Evolutionary conservation across 768 basidiomycete species (phyloP), one percentile per base, ranked within the genome.

Genomic region (Calocybe gangraenosa): DNA sequence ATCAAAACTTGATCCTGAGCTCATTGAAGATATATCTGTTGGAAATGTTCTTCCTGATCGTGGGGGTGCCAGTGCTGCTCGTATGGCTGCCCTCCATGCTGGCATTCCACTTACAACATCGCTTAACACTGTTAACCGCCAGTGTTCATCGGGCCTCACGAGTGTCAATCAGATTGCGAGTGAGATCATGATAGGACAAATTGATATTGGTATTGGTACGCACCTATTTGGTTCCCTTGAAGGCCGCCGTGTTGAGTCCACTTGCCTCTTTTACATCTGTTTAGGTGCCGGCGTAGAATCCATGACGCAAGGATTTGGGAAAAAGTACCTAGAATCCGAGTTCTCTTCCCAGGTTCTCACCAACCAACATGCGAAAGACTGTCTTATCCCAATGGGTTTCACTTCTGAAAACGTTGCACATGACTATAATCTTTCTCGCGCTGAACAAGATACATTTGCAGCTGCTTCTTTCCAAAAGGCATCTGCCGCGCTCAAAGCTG

Each of bases 401-500:
- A 93, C 93, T 15, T 91, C 87, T n/a, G 92, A 94, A 70, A 92
- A 92, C 61, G 90, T 93, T 52, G 89, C 92, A 10, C 62, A 72
- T 39, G 81, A 91, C 44, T 94, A 76, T 64, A 69, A 71, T 48
- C 79, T 95, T 61, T 70, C 84, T 21, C 85, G 93, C 42, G 70
- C 73, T 38, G 66, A 63, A n/a, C 90, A 94, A 66, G 93, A 95
- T 69, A 76, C 73, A 45, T 93, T 94, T 56, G 83, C 92, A 5
- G 90, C 90, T 11, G 64, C 70, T 35, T 92, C 90, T 0, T 92
- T 90, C 78, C 81, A 83, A 57, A 89, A 89, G 60, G 92, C 92
- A 7, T 80, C 82, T 11, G 74, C 73, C 8, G 91, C 92, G 1
- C 82, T 85, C 60, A 84, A 87, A 64, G 79, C 79, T 2, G 89